phyloP scores from a whole-genome alignment of 2,329 filamentous ascomycete species.

The Hypoxylon sp. region DNA sequence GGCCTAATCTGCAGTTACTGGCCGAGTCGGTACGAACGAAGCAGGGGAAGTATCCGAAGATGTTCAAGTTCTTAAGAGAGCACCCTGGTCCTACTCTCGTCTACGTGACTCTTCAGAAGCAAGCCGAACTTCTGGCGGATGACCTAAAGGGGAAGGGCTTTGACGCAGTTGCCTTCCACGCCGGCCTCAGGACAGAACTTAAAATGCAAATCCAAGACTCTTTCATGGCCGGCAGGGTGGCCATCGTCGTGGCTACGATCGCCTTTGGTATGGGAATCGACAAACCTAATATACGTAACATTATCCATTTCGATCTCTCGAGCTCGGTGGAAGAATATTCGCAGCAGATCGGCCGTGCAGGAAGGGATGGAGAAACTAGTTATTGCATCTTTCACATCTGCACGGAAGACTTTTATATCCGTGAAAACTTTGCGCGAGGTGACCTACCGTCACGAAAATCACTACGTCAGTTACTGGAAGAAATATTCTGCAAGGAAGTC shows the following conservation, averaged over 20 bases:
- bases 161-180: slow-evolving; percentile 64
- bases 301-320: slow-evolving; percentile 68
- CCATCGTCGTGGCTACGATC: slow-evolving; percentile 69
- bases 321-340: slow-evolving; percentile 70
- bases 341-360: slow-evolving; percentile 70
- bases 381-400: slow-evolving; percentile 72
- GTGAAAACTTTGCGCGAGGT: slow-evolving; percentile 72
- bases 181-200: slow-evolving; percentile 62
- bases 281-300: slow-evolving; percentile 68
- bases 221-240: slow-evolving; percentile 64
- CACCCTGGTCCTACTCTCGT: slow-evolving; percentile 71
- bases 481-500: slow-evolving; percentile 63
- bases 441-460: slow-evolving; percentile 70
- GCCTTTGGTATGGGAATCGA: slow-evolving; percentile 75
- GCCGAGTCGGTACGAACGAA: slow-evolving; percentile 61
- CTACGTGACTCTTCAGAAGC: slow-evolving; percentile 72
- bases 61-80: slow-evolving; percentile 64
- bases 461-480: slow-evolving; percentile 63
- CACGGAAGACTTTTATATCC: slow-evolving; percentile 69
- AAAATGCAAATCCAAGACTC: slow-evolving; percentile 66
- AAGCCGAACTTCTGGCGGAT: slow-evolving; percentile 63
- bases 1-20: slow-evolving; percentile 70
- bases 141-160: slow-evolving; percentile 58
- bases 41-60: slow-evolving; percentile 61
- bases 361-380: slow-evolving; percentile 67